phyloP scores from a whole-genome alignment of 2,329 filamentous ascomycete genomes.

The Aspergillus ustus region DNA sequence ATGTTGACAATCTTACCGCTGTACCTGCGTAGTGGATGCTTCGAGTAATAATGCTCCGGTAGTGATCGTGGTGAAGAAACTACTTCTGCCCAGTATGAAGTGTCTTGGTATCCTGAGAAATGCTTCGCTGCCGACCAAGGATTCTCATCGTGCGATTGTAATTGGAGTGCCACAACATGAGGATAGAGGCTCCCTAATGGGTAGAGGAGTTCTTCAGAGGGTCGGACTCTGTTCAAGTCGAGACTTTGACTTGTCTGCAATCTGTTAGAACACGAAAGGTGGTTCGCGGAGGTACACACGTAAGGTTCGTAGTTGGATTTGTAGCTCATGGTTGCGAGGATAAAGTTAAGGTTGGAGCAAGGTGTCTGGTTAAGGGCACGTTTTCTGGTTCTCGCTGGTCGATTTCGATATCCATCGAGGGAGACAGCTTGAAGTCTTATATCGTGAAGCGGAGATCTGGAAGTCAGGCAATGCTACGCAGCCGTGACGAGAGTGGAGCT shows the following conservation, averaged over 20 bases:
- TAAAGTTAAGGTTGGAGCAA: not conserved
- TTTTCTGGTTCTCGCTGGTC: slow-evolving; percentile 7
- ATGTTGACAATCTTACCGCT: slow-evolving; percentile 30
- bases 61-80: slow-evolving; percentile 34
- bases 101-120: slow-evolving; percentile 36
- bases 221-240: slow-evolving; percentile 32
- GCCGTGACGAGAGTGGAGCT: slow-evolving; percentile 15
- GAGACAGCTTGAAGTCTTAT: slow-evolving; percentile 27
- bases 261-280: slow-evolving; percentile 8
- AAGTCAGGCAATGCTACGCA: slow-evolving; percentile 7
- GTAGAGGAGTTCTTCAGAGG: slow-evolving; percentile 36
- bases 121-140: slow-evolving; percentile 31
- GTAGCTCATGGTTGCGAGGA: slow-evolving; percentile 38
- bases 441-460: slow-evolving; percentile 18
- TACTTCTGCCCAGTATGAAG: slow-evolving; percentile 37
- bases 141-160: slow-evolving; percentile 33
- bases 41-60: slow-evolving; percentile 27
- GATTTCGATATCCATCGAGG: slow-evolving; percentile 12
- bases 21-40: slow-evolving; percentile 26
- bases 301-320: slow-evolving; percentile 47
- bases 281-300: slow-evolving; percentile 28
- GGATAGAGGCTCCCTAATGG: slow-evolving; percentile 42
- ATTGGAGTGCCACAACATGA: slow-evolving; percentile 43
- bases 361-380: slow-evolving; percentile 3
- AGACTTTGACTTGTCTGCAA: slow-evolving; percentile 32